These are phyloP conservation scores for Fusarium bactridioides DNA, from an alignment of 2,329 filamentous ascomycete genomes.

Conservation along the genomic window DNA sequence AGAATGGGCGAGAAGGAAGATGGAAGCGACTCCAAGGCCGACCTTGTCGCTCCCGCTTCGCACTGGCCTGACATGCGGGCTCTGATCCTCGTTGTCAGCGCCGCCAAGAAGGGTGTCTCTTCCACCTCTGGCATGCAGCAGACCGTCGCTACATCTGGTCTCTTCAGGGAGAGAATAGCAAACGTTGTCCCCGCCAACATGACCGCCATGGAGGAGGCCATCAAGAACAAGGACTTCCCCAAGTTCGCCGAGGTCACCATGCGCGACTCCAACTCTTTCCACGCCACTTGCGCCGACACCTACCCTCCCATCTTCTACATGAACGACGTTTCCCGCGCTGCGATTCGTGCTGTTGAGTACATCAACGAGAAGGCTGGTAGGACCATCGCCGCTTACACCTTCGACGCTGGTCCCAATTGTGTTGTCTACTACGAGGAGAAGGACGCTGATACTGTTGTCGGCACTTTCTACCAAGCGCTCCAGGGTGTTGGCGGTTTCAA, in stretches of 20 bases:
- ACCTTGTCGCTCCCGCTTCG: constrained; percentile 84
- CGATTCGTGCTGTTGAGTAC: constrained; percentile 86
- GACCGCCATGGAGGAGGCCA: constrained; percentile 83
- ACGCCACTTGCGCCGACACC: constrained; percentile 92
- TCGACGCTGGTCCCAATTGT: constrained; percentile 95
- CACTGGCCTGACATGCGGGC: constrained; percentile 98
- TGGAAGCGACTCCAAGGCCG: constrained; percentile 86
- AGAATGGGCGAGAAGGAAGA: constrained; percentile 78
- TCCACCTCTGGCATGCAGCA: constrained; percentile 97
- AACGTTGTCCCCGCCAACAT: constrained; percentile 84
- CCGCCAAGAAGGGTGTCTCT: constrained; percentile 94
- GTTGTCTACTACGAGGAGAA: constrained; percentile 94
- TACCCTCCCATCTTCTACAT: constrained; percentile 98
- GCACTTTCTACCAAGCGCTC: constrained; percentile 76
- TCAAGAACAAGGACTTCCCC: constrained; percentile 80
- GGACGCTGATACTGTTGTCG: constrained; percentile 76
- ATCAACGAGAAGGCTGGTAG: constrained; percentile 84
- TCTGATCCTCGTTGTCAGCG: constrained; percentile 87
- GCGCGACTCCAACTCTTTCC: constrained; percentile 97
- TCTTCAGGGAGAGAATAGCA: constrained; percentile 80
- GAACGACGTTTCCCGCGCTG: constrained; percentile 90
- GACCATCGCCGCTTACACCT: constrained; percentile 91
- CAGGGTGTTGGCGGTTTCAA: constrained; percentile 76
- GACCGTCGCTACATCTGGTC: constrained; percentile 88
- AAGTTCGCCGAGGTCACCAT: constrained; percentile 91